Evolutionary conservation across 345 rosid genomes (phyloP).

Genomic region (Sisymbrium altissimum): DNA sequence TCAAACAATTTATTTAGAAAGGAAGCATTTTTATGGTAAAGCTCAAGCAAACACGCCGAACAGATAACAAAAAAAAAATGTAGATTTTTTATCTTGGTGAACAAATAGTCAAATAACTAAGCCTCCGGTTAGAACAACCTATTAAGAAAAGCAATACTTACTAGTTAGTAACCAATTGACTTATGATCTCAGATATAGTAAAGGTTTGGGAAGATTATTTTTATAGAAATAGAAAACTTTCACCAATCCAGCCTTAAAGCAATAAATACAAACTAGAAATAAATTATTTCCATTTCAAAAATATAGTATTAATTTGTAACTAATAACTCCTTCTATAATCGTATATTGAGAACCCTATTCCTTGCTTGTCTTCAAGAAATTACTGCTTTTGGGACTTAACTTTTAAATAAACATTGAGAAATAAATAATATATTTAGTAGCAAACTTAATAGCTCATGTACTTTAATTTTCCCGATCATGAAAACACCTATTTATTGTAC

Average conservation of each 20-base stretch:
- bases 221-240: conserved; percentile 5
- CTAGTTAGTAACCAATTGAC: not conserved
- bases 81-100: not conserved
- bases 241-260: conserved; percentile 28
- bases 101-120: not conserved
- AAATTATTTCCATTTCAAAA: not conserved
- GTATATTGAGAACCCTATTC: conserved; percentile 10
- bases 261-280: not conserved
- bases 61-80: not conserved
- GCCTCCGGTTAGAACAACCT: conserved; percentile 7
- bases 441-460: conserved; percentile 7
- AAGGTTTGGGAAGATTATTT: not conserved
- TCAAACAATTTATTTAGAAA: no score
- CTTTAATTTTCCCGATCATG: conserved; percentile 30
- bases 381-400: conserved; percentile 30
- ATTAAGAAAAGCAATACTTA: conserved; percentile 3
- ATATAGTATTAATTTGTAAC: conserved; percentile 9
- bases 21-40: not conserved
- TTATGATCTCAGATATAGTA: not conserved
- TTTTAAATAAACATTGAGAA: conserved; percentile 22
- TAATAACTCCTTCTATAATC: not conserved
- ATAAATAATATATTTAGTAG: not conserved
- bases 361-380: conserved; percentile 12
- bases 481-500: conserved; percentile 28
- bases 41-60: not conserved